Base-by-base conservation (phyloP, 1,139 yeast species). In the Yarrowia galli region DNA sequence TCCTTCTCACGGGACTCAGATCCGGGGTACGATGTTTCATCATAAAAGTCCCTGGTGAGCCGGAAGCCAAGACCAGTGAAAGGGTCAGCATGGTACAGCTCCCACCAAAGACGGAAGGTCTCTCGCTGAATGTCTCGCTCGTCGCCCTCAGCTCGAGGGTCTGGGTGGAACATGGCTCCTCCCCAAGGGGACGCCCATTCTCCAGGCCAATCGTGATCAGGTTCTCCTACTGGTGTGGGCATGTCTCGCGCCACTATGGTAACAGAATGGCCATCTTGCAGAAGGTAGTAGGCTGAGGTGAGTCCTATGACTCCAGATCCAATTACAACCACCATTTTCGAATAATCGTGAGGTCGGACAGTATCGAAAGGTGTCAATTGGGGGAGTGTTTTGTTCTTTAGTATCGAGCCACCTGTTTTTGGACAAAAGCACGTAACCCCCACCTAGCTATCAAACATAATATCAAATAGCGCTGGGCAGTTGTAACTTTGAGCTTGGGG, bases 131-230 rank as follows among this genome's bases (percentile, higher is more conserved):
- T 78, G 67, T 85, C 89, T 60, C 80, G 77, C 53, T 74, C 73
- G 45, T 85, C 88, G 20, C 75, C 74, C 0, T 75, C 79, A 58
- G 75, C 78, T 9, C 74, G 73, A 46, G 76, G 75, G 69, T 82
- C 82, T 3, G 92, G 91, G 70, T 91, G 81, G 77, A 83, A 87
- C 75, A 88, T 92, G 10, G 92, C 92, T 9, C 92, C 92, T 1
- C 91, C 90, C 87, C 89, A 87, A 2, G 89, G 85, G 0, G 91
- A 86, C 1, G 92, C 87, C 74, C 87, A 89, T 46, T 79, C 77
- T 35, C 77, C 79, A 60, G 79, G 68, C 73, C 73, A 71, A 22
- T 45, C 45, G 54, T 48, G 35, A 20, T 32, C 61, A 2, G 61
- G 61, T 36, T 54, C 61, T n/a, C 61, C 66, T 1, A 38, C 56